Evolutionary conservation across 108 stramenopile species (phyloP).

Genomic region (Cyclotella sp.): DNA sequence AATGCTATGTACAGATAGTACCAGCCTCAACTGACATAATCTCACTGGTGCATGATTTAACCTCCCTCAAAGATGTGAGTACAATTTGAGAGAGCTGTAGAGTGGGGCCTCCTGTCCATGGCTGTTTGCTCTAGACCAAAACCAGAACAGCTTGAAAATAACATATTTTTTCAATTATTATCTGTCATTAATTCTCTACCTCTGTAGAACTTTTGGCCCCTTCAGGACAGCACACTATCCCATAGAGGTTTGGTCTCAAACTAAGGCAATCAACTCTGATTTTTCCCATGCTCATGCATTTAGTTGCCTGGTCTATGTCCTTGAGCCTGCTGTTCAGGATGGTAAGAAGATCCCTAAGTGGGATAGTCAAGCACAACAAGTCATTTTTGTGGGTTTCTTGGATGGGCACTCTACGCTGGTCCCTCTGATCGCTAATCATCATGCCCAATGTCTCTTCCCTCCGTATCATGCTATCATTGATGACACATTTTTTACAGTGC

Average conservation of each 20-base stretch:
- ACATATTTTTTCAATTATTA: no score
- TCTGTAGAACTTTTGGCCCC: no score
- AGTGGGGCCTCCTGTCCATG: no score
- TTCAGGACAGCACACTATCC: no score
- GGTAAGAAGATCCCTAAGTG: conserved; percentile 67
- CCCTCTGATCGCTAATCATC: conserved; percentile 35
- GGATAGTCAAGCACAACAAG: conserved; percentile 49
- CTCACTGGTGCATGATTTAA: no score
- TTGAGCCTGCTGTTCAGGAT: conserved; percentile 64
- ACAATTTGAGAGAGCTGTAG: no score
- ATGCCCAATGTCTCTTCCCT: conserved; percentile 45
- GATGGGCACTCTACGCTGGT: conserved; percentile 35
- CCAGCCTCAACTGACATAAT: no score
- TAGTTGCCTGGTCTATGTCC: conserved; percentile 63
- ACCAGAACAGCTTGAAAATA: no score
- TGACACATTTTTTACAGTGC: conserved; percentile 48
- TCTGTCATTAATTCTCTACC: no score
- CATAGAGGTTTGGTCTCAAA: conserved; percentile 14
- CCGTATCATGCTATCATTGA: conserved; percentile 61
- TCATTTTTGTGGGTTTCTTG: conserved; percentile 26
- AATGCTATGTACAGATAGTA: no score
- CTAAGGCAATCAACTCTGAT: not conserved
- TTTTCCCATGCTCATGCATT: conserved; percentile 45
- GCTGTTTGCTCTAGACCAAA: no score
- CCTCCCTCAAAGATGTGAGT: no score